These are phyloP conservation scores for Cordyceps fumosorosea DNA, from an alignment of 2,329 filamentous ascomycete genomes.

Conservation along the genomic window DNA sequence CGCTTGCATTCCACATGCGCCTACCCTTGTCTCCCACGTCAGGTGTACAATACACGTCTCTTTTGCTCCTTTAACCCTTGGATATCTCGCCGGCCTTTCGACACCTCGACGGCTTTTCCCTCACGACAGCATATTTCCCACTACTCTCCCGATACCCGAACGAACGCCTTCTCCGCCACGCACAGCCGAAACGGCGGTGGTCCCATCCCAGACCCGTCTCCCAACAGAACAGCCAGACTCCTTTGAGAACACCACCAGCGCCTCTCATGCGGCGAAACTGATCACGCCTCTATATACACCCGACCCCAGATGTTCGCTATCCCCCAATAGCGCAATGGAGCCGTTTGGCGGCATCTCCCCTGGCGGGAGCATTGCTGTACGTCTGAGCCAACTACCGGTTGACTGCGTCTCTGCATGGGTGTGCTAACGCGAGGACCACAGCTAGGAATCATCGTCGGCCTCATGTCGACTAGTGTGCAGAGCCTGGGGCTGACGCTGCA, in stretches of 20 bases:
- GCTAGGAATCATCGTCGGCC: constrained; percentile 88
- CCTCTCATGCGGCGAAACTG: constrained; percentile 20
- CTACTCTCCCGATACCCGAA: background rate
- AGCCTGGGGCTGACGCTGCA: constrained; percentile 92
- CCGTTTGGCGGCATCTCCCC: constrained; percentile 70
- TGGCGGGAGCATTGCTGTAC: constrained; percentile 68
- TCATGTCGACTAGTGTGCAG: constrained; percentile 90
- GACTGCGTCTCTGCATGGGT: background rate
- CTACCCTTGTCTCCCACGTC: constrained; percentile 6
- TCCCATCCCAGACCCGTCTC: background rate
- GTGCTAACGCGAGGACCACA: constrained; percentile 28
- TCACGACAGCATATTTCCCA: background rate
- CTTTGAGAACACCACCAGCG: background rate
- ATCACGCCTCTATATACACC: constrained; percentile 16
- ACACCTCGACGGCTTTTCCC: background rate
- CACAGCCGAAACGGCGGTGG: constrained; percentile 5
- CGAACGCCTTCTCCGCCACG: background rate
- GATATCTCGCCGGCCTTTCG: background rate
- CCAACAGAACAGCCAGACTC: background rate
- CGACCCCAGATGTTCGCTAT: constrained; percentile 41
- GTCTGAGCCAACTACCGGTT: constrained; percentile 23
- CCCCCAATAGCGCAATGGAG: constrained; percentile 52
- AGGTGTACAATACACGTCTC: background rate
- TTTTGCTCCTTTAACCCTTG: background rate
- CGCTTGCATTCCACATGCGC: constrained; percentile 10